phyloP scores from a whole-genome alignment of 2,329 filamentous ascomycete species.

The Zymoseptoria ardabiliae region DNA sequence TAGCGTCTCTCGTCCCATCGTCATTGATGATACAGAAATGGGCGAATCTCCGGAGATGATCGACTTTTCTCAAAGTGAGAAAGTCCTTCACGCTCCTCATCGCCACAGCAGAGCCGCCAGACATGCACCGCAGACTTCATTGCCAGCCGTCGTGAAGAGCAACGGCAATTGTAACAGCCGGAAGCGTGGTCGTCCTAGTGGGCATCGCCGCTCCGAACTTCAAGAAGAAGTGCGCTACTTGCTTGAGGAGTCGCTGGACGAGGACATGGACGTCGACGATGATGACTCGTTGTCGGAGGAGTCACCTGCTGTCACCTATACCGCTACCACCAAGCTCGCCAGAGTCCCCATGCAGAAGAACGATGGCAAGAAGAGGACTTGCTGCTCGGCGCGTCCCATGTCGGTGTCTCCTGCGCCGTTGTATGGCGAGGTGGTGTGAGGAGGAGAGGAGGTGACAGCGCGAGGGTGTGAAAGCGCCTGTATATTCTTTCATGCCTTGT shows the following conservation, averaged over 20 bases:
- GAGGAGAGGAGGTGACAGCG: neutral
- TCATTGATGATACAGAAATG: slow-evolving; percentile 26
- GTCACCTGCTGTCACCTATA: slow-evolving; percentile 21
- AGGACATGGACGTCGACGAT: slow-evolving; percentile 22
- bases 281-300: slow-evolving; percentile 11
- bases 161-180: slow-evolving; percentile 17
- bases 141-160: slow-evolving; percentile 2
- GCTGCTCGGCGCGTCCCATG: slow-evolving; percentile 22
- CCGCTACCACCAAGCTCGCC: slow-evolving; percentile 21
- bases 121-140: slow-evolving; percentile 12
- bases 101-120: slow-evolving; percentile 25
- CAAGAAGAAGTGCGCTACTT: slow-evolving; percentile 30
- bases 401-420: slow-evolving; percentile 19
- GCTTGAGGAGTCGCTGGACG: slow-evolving; percentile 25
- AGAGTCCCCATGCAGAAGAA: slow-evolving; percentile 26
- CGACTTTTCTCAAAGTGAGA: slow-evolving; percentile 28
- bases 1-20: slow-evolving; percentile 23
- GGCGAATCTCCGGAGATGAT: slow-evolving; percentile 23
- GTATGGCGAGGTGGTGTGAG: slow-evolving; percentile 18
- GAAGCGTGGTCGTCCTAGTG: slow-evolving; percentile 25
- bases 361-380: slow-evolving; percentile 29
- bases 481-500: neutral
- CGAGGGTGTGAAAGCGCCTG: neutral
- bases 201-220: slow-evolving; percentile 26
- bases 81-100: slow-evolving; percentile 26